Base-by-base conservation (phyloP, 805 yeast genomes). In the Starmera amethionina region DNA sequence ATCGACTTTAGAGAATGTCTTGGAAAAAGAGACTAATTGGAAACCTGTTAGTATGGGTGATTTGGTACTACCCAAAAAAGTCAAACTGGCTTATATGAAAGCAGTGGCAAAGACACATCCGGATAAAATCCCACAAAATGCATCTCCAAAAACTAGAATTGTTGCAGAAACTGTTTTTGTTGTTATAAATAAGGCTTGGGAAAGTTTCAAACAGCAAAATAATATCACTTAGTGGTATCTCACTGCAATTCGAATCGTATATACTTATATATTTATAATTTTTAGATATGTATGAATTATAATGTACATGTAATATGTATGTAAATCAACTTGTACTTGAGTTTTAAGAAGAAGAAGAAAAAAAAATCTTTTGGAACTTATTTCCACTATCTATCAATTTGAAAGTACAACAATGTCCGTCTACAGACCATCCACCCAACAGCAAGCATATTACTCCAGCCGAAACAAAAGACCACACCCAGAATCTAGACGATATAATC, bases 61-160 rank as follows among this genome's bases (percentile, higher is more conserved):
- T 42, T 65, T 93, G 43, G 93, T 93, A 43, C 65, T 89, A 46
- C 90, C 95, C 15, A 89, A 88, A 51, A 88, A 84, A 57, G 97
- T 88, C 32, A 90, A 90, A 58, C 65, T 90, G 31, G 68, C 69
- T 15, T 93, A 93, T 34, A 79, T 93, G 88, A 85, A 82, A 59
- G 87, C 96, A 5, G 86, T 93, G 49, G 80, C 97, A 0, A 73
- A 77, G 38, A 94, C 96, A 3, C 93, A 89, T 59, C 78, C 90
- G 0, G 99, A 93, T 59, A 93, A 93, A 58, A 64, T 89, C 19
- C 66, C 77, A 7, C 55, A 62, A n/a, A 59, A 62, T 18, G 75
- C 81, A 2, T 64, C 79, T 8, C 65, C 78, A 6, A 94, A 87
- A 51, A 75, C 76, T 42, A 80, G 82, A 55, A 73, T 90, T 80